Evolutionary conservation across 129 eudicot species (phyloP), one percentile per base, ranked within the genome.

Genomic region (Saussurea involucrata): DNA sequence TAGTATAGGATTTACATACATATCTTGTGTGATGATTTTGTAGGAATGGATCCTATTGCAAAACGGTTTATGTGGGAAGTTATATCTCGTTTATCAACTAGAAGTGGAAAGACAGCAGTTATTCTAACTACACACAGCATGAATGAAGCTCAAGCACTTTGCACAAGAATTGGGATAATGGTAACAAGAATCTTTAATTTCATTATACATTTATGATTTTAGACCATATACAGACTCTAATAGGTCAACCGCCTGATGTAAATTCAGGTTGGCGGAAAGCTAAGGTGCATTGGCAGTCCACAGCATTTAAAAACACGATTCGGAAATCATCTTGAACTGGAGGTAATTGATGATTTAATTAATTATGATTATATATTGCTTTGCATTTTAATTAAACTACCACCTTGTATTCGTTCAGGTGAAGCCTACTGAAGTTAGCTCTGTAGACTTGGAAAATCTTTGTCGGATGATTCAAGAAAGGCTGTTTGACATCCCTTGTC

Each of bases 11-110:
- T 21, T 32, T 53, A 63, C 72, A 15, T 42, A 65, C 73, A 15
- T 42, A 65, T 68, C 68, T 25, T 34, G 66, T 25, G 31, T 73
- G 79, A 70, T 76, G 65, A 17, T 70, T 53, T 77, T 75, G 5
- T 67, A 95, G 98, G 98, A 68, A 95, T 95, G 98, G 98, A 95
- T 87, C 98, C 98, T 33, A 87, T 95, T 80, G 98, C 98, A 37
- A 95, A 91, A 82, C 86, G 98, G 63, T 95, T 95, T 86, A 95
- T 95, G 98, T 95, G 98, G 98, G 98, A 95, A 78, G 98, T 95
- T 57, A 89, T 95, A 80, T 91, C 98, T 22, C 97, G 90, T 57
- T 72, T 95, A 70, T 95, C 98, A 79, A 95, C 98, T 76, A 83
- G 98, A 89, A 86, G 91, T 83, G 98, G 98, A 63, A 95, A 90